Conservation (phyloP, 2,329 filamentous ascomycete genomes). For the Trichophyton mentagrophytes region DNA sequence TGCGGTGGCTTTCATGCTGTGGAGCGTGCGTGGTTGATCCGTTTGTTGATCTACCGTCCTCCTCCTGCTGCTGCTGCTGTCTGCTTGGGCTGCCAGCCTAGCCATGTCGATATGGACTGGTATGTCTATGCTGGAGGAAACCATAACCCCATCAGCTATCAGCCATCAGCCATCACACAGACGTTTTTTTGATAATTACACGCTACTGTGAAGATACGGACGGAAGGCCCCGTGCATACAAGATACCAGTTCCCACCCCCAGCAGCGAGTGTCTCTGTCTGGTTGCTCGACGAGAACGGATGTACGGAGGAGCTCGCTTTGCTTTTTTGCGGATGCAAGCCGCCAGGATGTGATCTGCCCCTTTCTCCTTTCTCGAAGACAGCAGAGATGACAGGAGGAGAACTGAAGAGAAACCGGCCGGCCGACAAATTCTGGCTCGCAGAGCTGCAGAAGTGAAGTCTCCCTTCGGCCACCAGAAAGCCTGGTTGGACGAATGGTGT, state of each 20-base stretch:
- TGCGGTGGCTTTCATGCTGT: background rate
- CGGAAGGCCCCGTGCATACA: background rate
- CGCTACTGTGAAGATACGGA: background rate
- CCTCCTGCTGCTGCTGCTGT: no score
- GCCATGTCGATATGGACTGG: background rate
- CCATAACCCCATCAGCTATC: background rate
- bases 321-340: background rate
- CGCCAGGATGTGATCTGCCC: background rate
- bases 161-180: background rate
- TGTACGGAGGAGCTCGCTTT: background rate
- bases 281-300: background rate
- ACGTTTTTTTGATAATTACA: background rate
- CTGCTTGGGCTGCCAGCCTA: background rate
- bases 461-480: background rate
- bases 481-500: background rate
- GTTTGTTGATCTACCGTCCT: slow-evolving; percentile 1
- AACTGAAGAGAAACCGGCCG: background rate
- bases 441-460: background rate
- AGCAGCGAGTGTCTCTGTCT: background rate
- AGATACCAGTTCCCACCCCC: background rate
- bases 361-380: background rate
- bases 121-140: background rate
- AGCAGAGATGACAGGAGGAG: background rate
- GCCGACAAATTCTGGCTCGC: background rate
- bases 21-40: background rate